Base-by-base conservation (phyloP, 2,329 filamentous ascomycete genomes). In the Phaeosphaeria sp. region DNA sequence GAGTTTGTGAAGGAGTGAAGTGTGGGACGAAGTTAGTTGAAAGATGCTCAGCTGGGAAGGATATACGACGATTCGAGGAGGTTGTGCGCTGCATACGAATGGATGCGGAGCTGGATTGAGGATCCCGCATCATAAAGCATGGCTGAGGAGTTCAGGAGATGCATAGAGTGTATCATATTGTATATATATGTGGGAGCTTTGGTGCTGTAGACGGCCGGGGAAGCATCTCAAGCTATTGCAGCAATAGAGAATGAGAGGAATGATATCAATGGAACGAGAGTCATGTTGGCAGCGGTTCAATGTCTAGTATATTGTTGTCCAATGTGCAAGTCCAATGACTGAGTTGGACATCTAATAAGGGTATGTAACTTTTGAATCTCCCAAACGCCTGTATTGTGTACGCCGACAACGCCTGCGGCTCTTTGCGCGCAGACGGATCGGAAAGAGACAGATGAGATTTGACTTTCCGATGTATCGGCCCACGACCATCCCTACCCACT, bases 1-100 rank as follows among this genome's bases (percentile, higher is more conserved):
- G 88, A 91, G 78, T 88, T 66, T 68, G 59, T 48, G 5, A 18
- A 39, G 52, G 33, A 39, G 33, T 36, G 25, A 42, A 25, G 27
- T 18, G 39, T 15, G 17, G n/a, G 25, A 27, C n/a, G n/a, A n/a
- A n/a, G n/a, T n/a, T n/a, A n/a, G n/a, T n/a, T n/a, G n/a, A n/a
- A n/a, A n/a, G n/a, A n/a, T n/a, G n/a, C n/a, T 20, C 3, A 20
- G 18, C 17, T 2, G 15, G 15, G 17, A 20, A 20, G 9, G 40
- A 4, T n/a, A 18, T 17, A 8, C 15, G 3, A 43, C 5, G 17
- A 43, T 17, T 15, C 18, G 40, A 8, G 15, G 17, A 43, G 40
- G 18, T n/a, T n/a, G n/a, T n/a, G n/a, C n/a, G 40, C 25, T 30
- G 40, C 15, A 42, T 15, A 21, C n/a, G 21, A 15, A 36, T 6